Percentiles rank a stretch among this genome's conserved stretches.
phyloP scores from a whole-genome alignment of 306 rosid genomes.

The Hippophae gyantsensis region DNA sequence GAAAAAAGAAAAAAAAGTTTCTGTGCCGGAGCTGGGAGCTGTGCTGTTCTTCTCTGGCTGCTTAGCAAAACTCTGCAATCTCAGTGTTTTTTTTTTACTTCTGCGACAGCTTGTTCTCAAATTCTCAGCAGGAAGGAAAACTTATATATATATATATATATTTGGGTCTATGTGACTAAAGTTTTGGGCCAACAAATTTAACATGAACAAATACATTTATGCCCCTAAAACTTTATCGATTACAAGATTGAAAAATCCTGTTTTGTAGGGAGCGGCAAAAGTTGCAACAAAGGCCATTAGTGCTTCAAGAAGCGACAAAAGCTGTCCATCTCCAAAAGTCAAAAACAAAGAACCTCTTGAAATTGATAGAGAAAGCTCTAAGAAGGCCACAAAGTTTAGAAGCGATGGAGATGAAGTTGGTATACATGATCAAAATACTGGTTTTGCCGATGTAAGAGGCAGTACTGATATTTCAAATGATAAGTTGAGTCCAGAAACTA shows the following conservation, averaged over 20 bases:
- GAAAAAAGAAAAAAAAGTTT: too few relatives aligned
- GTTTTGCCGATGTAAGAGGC: neutral
- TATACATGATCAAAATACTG: conserved; percentile 13
- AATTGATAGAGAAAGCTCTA: conserved; percentile 15
- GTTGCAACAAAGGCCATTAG: conserved; percentile 22
- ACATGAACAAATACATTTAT: conserved; percentile 17
- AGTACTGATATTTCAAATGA: conserved; percentile 3
- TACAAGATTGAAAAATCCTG: conserved; percentile 20
- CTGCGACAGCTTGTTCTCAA: too few relatives aligned
- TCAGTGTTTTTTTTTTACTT: too few relatives aligned
- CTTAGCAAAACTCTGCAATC: too few relatives aligned
- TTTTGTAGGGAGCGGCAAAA: conserved; percentile 30
- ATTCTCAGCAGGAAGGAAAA: too few relatives aligned
- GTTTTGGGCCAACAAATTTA: too few relatives aligned
- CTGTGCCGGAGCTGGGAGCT: too few relatives aligned
- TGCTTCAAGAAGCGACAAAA: conserved; percentile 25
- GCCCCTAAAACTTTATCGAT: conserved; percentile 21
- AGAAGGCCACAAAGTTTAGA: conserved; percentile 13
- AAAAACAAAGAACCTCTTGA: conserved; percentile 14
- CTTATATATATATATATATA: too few relatives aligned
- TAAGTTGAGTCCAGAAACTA: conserved; percentile 8
- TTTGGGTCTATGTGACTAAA: too few relatives aligned
- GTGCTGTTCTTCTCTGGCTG: too few relatives aligned
- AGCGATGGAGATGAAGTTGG: conserved; percentile 17
- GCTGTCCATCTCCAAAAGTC: conserved; percentile 19